These are phyloP conservation scores for Colletotrichum nymphaeae DNA, from an alignment of 2,329 filamentous ascomycete species.

Conservation along the genomic window DNA sequence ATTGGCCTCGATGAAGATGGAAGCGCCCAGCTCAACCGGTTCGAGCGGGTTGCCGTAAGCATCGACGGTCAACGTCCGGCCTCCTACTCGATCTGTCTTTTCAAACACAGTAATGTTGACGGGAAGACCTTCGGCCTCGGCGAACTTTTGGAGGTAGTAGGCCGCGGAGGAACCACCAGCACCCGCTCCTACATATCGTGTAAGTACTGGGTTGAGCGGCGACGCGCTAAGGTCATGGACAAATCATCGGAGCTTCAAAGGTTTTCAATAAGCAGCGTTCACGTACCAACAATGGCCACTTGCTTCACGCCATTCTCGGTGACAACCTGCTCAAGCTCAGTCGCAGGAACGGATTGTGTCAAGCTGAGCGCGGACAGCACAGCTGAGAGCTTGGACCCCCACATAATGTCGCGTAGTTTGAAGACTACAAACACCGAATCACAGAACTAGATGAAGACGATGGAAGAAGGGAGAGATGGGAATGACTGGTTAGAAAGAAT, in stretches of 20 bases:
- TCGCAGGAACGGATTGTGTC: conserved; percentile 31
- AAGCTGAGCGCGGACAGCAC: conserved; percentile 37
- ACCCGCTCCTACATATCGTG: conserved; percentile 76
- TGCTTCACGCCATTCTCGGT: conserved; percentile 35
- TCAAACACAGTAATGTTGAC: conserved; percentile 92
- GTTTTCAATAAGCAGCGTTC: neutral
- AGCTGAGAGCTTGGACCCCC: conserved; percentile 37
- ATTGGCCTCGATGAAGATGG: conserved; percentile 90
- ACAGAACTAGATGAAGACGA: neutral
- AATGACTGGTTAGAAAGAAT: neutral
- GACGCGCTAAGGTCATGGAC: neutral
- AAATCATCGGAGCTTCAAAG: neutral
- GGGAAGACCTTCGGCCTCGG: conserved; percentile 66
- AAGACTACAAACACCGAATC: neutral
- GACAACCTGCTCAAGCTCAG: conserved; percentile 37
- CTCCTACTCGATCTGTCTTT: conserved; percentile 80
- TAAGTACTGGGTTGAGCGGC: neutral
- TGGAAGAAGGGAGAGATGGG: neutral
- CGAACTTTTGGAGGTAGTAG: conserved; percentile 82
- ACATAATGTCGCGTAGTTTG: conserved; percentile 16
- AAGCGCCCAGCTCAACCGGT: conserved; percentile 88
- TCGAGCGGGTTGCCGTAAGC: conserved; percentile 74
- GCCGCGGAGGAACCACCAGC: conserved; percentile 89
- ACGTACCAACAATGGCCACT: conserved; percentile 44
- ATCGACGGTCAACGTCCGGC: conserved; percentile 86